phyloP scores from a whole-genome alignment of 2,329 filamentous ascomycete species.

The Fusarium robinianum region DNA sequence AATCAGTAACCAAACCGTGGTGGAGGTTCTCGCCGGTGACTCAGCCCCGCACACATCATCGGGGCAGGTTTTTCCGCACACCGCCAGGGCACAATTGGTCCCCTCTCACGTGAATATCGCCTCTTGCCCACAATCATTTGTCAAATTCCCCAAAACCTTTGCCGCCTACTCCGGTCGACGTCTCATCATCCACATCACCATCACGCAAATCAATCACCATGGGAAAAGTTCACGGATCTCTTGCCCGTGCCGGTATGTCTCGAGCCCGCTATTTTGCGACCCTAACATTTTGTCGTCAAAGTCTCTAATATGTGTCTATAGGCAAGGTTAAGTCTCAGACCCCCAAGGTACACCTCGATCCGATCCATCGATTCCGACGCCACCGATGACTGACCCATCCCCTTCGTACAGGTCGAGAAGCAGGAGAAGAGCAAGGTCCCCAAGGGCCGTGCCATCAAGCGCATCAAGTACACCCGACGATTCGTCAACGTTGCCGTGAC shows the following conservation, averaged over 20 bases:
- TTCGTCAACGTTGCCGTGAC: slow-evolving; percentile 99
- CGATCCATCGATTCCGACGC: slow-evolving; percentile 34
- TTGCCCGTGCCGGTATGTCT: slow-evolving; percentile 74
- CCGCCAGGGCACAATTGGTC: slow-evolving; percentile 41
- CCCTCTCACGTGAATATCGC: slow-evolving; percentile 45
- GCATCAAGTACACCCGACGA: slow-evolving; percentile 92
- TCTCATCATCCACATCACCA: slow-evolving; percentile 45
- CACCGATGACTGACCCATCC: slow-evolving; percentile 39
- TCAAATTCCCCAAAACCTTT: slow-evolving; percentile 46
- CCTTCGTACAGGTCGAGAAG: slow-evolving; percentile 68
- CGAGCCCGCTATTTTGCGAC: slow-evolving; percentile 16
- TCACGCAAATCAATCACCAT: slow-evolving; percentile 61
- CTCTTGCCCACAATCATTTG: slow-evolving; percentile 46
- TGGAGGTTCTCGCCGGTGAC: too few species aligned
- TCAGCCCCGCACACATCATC: slow-evolving; percentile 6
- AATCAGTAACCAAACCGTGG: too few species aligned
- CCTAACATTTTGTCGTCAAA: slow-evolving; percentile 10
- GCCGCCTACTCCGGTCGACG: slow-evolving; percentile 32
- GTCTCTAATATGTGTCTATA: slow-evolving; percentile 65
- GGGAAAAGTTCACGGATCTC: slow-evolving; percentile 93
- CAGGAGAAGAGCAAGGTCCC: slow-evolving; percentile 97
- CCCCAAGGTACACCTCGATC: slow-evolving; percentile 69
- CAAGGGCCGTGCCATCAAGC: slow-evolving; percentile 98
- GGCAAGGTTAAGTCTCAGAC: slow-evolving; percentile 98
- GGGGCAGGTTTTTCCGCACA: slow-evolving; percentile 41